Evolutionary conservation across 805 yeast species (phyloP).

Genomic region (Ogataea salicorniae): DNA sequence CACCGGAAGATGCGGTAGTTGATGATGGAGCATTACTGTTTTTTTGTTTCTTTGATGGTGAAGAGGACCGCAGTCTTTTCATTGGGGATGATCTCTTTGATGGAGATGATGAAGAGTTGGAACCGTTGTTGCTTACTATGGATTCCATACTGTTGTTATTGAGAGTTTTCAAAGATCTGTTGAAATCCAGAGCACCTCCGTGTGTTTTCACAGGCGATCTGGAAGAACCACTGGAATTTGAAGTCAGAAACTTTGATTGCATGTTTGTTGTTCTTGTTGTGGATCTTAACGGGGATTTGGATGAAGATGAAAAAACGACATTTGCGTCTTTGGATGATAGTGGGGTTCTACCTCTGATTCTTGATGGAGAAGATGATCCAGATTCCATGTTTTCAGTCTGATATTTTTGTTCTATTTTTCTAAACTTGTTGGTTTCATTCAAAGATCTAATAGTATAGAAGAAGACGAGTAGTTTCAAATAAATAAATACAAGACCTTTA

Average conservation of each 20-base stretch:
- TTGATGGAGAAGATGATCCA: slow-evolving; percentile 7
- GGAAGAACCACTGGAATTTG: neutral
- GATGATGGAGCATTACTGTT: neutral
- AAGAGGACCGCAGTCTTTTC: slow-evolving; percentile 1
- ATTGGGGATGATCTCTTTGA: slow-evolving; percentile 10
- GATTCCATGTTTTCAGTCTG: neutral
- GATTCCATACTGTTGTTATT: no score
- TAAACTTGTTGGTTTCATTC: neutral
- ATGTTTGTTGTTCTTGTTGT: neutral
- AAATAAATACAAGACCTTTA: no score
- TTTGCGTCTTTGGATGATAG: slow-evolving; percentile 5
- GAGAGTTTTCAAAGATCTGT: no score
- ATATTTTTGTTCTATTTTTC: slow-evolving; percentile 1
- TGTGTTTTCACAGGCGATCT: neutral
- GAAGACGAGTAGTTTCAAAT: neutral
- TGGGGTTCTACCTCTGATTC: slow-evolving; percentile 7
- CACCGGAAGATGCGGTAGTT: neutral
- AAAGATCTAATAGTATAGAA: neutral
- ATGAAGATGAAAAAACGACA: neutral
- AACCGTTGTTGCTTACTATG: neutral
- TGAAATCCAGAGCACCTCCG: no score
- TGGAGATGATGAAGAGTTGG: slow-evolving; percentile 4
- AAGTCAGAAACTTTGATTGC: neutral
- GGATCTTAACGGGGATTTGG: slow-evolving; percentile 2
- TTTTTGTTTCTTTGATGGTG: slow-evolving; percentile 12